Evolutionary conservation across 768 basidiomycete species (phyloP), one percentile per base, ranked within the genome.

Genomic region (Suillus fuscotomentosus): DNA sequence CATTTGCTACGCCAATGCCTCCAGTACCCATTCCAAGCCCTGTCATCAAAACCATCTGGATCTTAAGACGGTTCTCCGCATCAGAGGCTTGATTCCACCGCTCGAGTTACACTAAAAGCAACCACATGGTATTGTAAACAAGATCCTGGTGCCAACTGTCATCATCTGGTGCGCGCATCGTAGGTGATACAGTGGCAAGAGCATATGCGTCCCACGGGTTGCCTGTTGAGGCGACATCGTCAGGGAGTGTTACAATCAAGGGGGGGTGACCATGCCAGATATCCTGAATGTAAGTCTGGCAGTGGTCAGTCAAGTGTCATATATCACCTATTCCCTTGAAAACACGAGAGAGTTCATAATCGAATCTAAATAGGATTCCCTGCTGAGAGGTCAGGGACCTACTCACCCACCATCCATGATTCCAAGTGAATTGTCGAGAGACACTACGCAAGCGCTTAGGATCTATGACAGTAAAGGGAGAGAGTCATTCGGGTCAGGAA

Each of bases 91-190:
- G 41, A 60, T 75, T 76, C 72, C 75, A 74, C 3, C 54, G 65
- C 60, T 68, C 65, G 13, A 78, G 39, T 60, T 70, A 67, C 24
- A 66, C 68, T 5, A 76, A 66, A 24, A 78, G 63, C 45, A 64
- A 66, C 78, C 75, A 78, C 70, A 75, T 73, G 20, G 66, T 70
- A 53, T 77, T 74, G 67, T 77, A 77, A 24, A 77, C 75, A 38
- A 78, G 68, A 61, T 76, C 76, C 38, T 68, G 65, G 42, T 77
- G 71, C 77, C 76, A 78, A 34, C 60, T 54, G 6, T 73, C 60
- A 20, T 69, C 65, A 22, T 65, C 65, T 27, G 76, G 76, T 41
- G 65, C 62, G 60, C 75, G 74, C 77, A 78, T 78, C 31, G 75
- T 76, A 5, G 74, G 77, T 31, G 71, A 66, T 41, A 78, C n/a